Conservation (phyloP, 306 rosid genomes). For the Dalbergia oliveri region DNA sequence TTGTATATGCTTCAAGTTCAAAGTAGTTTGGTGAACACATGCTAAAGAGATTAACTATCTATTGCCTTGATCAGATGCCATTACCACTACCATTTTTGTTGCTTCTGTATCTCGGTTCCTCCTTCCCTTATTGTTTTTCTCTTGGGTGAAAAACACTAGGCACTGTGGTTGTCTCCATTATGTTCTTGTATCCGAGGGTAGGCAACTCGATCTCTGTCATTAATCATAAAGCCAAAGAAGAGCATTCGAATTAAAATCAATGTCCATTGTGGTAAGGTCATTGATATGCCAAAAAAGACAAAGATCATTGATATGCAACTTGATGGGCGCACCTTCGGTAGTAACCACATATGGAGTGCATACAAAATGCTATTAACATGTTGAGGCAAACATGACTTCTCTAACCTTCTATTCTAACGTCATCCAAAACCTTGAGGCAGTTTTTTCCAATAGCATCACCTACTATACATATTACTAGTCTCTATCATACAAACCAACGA, state of each 20-base stretch:
- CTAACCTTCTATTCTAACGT: no score
- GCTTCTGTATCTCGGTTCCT: background rate
- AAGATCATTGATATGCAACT: background rate
- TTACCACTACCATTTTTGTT: conserved; percentile 6
- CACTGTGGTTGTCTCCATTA: background rate
- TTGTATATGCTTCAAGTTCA: background rate
- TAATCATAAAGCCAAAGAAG: background rate
- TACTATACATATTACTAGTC: no score
- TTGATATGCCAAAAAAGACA: no score
- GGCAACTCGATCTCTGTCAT: background rate
- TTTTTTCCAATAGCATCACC: background rate
- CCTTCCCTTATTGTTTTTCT: background rate
- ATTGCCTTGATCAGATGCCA: background rate
- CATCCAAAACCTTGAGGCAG: background rate
- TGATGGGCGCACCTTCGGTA: no score
- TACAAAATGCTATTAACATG: background rate
- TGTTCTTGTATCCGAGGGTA: background rate
- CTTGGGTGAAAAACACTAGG: background rate
- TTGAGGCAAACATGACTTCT: no score
- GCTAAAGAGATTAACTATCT: background rate
- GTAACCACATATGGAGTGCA: background rate
- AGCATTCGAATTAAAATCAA: conserved; percentile 1
- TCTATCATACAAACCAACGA: background rate
- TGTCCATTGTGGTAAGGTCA: background rate
- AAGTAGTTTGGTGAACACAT: background rate